phyloP scores from a whole-genome alignment of 2,329 filamentous ascomycete genomes.

The Phaeoacremonium minimum region DNA sequence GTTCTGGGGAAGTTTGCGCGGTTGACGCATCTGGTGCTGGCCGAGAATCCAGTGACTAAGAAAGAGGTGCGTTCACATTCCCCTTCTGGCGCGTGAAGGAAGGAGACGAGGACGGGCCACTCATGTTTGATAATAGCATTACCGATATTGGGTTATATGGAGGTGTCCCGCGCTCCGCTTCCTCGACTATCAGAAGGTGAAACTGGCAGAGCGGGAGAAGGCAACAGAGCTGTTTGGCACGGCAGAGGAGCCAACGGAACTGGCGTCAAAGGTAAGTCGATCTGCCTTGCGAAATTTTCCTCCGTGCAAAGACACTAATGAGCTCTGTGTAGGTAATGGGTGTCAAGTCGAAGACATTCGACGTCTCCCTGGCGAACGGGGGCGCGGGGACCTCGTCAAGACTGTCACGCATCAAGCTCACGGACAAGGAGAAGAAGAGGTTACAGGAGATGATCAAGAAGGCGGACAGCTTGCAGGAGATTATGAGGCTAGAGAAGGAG shows the following conservation, averaged over 20 bases:
- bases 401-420: conserved; percentile 76
- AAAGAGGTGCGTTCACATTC: conserved; percentile 85
- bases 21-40: conserved; percentile 74
- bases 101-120: neutral
- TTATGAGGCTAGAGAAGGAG: conserved; percentile 85
- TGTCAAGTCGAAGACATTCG: conserved; percentile 74
- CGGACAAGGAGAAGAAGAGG: conserved; percentile 80
- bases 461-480: conserved; percentile 85
- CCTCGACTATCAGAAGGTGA: conserved; percentile 89
- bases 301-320: neutral
- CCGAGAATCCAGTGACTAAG: conserved; percentile 85
- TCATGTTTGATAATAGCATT: conserved; percentile 48
- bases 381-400: conserved; percentile 48
- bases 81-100: neutral
- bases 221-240: conserved; percentile 83
- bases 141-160: conserved; percentile 90
- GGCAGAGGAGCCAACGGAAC: conserved; percentile 67
- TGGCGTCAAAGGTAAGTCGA: conserved; percentile 62
- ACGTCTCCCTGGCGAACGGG: conserved; percentile 40
- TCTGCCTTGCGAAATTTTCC: neutral
- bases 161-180: conserved; percentile 80
- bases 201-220: conserved; percentile 73
- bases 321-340: conserved; percentile 62
- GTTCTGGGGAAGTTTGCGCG: conserved; percentile 64
- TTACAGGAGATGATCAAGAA: conserved; percentile 84